These are phyloP conservation scores for Mortierella sp. DNA, from an alignment of 371 early-diverging fungal species.

Conservation along the genomic window DNA sequence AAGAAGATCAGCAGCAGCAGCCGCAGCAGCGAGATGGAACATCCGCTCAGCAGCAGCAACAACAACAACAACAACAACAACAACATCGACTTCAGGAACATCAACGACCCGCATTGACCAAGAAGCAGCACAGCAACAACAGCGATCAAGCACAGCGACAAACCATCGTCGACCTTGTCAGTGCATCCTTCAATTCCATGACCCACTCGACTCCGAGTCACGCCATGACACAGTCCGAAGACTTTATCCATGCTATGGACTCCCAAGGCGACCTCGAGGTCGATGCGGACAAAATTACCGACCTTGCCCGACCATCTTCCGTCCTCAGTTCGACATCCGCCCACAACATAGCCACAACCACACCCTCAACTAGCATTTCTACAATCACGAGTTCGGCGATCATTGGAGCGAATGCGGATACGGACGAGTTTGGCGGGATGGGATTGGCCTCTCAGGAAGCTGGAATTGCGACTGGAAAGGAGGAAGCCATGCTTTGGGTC, in stretches of 20 bases:
- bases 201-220: conserved; percentile 15
- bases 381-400: no score
- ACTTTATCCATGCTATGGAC: conserved; percentile 32
- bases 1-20: conserved; percentile 35
- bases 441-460: conserved; percentile 14
- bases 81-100: not conserved
- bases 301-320: conserved; percentile 17
- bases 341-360: not conserved
- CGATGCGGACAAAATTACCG: conserved; percentile 43
- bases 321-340: conserved; percentile 8
- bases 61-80: conserved; percentile 9
- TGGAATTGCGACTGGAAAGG: not conserved
- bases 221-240: conserved; percentile 54
- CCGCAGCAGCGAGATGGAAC: conserved; percentile 2
- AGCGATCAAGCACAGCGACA: not conserved
- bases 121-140: conserved; percentile 3
- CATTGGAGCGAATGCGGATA: not conserved
- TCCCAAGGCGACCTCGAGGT: conserved; percentile 29
- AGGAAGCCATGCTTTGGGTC: conserved; percentile 18
- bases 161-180: not conserved
- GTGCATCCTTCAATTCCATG: conserved; percentile 4
- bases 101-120: not conserved
- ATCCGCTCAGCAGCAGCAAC: not conserved
- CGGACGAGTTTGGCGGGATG: not conserved
- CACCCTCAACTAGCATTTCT: not conserved